These are phyloP conservation scores for Globisporangium polare DNA, from an alignment of 352 stramenopile species.

Conservation along the genomic window DNA sequence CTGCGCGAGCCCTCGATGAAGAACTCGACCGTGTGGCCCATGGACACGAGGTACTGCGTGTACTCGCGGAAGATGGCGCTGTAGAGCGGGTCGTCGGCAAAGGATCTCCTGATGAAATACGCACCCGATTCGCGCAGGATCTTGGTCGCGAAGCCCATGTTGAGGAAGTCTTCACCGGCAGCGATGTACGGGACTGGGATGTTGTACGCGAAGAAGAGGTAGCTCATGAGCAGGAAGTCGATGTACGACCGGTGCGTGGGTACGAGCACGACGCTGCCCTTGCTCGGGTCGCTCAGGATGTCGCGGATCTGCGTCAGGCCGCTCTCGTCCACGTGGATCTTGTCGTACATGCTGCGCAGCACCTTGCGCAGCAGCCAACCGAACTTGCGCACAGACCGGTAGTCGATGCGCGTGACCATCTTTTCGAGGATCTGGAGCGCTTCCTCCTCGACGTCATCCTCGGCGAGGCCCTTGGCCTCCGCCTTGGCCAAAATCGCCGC, in stretches of 20 bases:
- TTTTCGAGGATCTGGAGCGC: constrained; percentile 59
- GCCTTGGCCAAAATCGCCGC: constrained; percentile 44
- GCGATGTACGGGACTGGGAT: constrained; percentile 81
- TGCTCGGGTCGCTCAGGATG: constrained; percentile 29
- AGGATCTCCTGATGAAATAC: constrained; percentile 80
- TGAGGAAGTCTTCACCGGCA: constrained; percentile 75
- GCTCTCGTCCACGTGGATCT: constrained; percentile 82
- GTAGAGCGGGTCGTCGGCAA: constrained; percentile 72
- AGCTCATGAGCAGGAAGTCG: constrained; percentile 85
- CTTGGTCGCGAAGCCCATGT: constrained; percentile 64
- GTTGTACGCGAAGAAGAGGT: constrained; percentile 88
- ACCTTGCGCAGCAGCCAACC: constrained; percentile 82
- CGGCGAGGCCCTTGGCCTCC: constrained; percentile 22
- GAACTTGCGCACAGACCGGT: constrained; percentile 69
- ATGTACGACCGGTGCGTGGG: constrained; percentile 84
- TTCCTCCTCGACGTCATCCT: constrained; percentile 49
- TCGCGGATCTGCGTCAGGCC: constrained; percentile 68
- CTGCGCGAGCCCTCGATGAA: constrained; percentile 85
- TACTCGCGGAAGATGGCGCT: constrained; percentile 76
- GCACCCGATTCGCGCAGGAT: constrained; percentile 65
- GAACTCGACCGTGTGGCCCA: constrained; percentile 82
- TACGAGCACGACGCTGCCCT: constrained; percentile 76
- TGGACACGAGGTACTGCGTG: constrained; percentile 71
- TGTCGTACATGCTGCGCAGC: constrained; percentile 82
- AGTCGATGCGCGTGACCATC: constrained; percentile 79